Percentiles rank a stretch among this genome's conserved stretches.
Evolutionary conservation across 2,329 filamentous ascomycete species (phyloP).

Genomic region (Colletotrichum ledebouriae): DNA sequence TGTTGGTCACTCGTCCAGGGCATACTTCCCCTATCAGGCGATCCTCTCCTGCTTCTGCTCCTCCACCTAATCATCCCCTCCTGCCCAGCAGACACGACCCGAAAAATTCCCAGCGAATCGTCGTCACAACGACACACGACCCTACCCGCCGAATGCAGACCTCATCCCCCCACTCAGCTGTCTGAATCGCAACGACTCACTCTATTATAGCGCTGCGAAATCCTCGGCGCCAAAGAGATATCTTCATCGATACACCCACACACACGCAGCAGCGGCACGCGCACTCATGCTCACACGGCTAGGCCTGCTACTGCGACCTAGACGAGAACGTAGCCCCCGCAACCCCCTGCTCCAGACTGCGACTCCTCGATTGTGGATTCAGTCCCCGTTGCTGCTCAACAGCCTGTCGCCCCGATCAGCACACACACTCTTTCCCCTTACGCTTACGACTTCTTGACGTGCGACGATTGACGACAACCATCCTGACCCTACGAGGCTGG

Average conservation of each 20-base stretch:
- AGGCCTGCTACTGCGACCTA: conserved; percentile 16
- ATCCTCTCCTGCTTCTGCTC: conserved; percentile 13
- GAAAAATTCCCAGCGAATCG: conserved; percentile 31
- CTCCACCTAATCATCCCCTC: conserved; percentile 9
- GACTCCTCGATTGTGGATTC: conserved; percentile 41
- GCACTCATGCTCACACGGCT: conserved; percentile 13
- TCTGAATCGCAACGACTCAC: conserved; percentile 23
- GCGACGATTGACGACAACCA: conserved; percentile 25
- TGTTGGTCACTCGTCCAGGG: conserved; percentile 18
- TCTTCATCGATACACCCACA: conserved; percentile 19
- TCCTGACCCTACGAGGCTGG: conserved; percentile 9
- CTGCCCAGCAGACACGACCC: conserved; percentile 30
- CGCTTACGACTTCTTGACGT: conserved; percentile 10
- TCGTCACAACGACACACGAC: conserved; percentile 19
- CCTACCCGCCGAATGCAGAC: conserved; percentile 23
- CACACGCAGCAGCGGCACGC: not conserved
- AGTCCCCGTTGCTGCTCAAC: conserved; percentile 33
- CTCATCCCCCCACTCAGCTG: conserved; percentile 34
- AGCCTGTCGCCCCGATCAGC: conserved; percentile 30
- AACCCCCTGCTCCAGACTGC: conserved; percentile 41
- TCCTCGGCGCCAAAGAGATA: conserved; percentile 4
- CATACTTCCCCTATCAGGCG: conserved; percentile 35
- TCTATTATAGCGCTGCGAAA: conserved; percentile 10
- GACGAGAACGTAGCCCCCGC: conserved; percentile 37
- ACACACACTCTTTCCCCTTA: conserved; percentile 13